phyloP scores from a whole-genome alignment of 2,329 filamentous ascomycete genomes.

The Microsporum canis region DNA sequence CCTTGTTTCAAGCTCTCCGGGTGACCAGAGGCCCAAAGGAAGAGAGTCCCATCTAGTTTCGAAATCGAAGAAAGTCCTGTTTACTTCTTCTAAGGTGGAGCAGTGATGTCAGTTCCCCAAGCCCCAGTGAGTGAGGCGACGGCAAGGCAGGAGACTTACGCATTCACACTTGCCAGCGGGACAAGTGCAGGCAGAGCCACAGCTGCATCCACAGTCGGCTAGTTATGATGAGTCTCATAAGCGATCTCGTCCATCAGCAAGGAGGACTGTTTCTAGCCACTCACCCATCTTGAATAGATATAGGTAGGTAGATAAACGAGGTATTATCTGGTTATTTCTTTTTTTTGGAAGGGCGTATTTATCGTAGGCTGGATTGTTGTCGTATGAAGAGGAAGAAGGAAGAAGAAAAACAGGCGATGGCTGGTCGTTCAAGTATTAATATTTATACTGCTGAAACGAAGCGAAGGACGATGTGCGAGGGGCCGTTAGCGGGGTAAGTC shows the following conservation, averaged over 20 bases:
- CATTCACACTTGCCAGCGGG: constrained; percentile 32
- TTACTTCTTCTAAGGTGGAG: not conserved
- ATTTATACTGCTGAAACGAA: not conserved
- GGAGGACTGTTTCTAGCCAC: not conserved
- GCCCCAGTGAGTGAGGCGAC: not conserved
- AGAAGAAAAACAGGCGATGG: not conserved
- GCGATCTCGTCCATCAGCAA: not conserved
- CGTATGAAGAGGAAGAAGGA: not conserved
- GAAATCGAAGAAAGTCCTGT: not conserved
- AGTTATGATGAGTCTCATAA: not conserved
- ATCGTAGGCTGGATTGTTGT: not conserved
- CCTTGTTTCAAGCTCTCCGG: not conserved
- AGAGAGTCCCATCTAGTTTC: not conserved
- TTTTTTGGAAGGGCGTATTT: not conserved
- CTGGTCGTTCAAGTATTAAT: not conserved
- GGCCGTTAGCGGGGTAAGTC: not conserved
- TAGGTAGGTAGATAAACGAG: not conserved
- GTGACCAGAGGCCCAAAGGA: not conserved
- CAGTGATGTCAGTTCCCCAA: too few species aligned
- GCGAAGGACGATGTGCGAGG: too few species aligned
- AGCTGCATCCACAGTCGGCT: constrained; percentile 31
- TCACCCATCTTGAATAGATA: not conserved
- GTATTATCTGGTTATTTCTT: not conserved
- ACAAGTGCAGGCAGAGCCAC: constrained; percentile 33
- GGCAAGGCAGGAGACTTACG: constrained; percentile 20